A percentile compares a stretch with the other conserved stretches of the same genome.
These are phyloP conservation scores for Chalciporus chontae DNA, from an alignment of 768 basidiomycete genomes.

Conservation along the genomic window DNA sequence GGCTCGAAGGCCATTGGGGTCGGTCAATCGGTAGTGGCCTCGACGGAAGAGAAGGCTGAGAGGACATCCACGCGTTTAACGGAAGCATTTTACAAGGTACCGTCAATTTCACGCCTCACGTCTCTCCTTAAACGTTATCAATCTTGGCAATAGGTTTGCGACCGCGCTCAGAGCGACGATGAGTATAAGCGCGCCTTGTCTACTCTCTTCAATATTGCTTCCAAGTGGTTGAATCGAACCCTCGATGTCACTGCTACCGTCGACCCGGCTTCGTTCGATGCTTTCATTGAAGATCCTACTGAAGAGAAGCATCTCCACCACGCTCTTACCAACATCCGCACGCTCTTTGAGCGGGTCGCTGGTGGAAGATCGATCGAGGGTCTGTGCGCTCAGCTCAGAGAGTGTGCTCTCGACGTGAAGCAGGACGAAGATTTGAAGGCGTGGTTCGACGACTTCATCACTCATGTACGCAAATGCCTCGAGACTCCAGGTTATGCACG, in stretches of 20 bases:
- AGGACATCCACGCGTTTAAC: conserved; percentile 42
- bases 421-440: conserved; percentile 49
- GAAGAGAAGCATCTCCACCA: conserved; percentile 57
- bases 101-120: not conserved
- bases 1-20: conserved; percentile 58
- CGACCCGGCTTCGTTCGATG: conserved; percentile 44
- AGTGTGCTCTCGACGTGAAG: conserved; percentile 46
- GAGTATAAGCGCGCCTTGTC: conserved; percentile 55
- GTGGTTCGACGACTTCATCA: conserved; percentile 56
- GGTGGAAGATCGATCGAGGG: conserved; percentile 46
- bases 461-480: conserved; percentile 42
- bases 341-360: conserved; percentile 53
- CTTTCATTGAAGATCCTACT: conserved; percentile 60
- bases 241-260: conserved; percentile 48
- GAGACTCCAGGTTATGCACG: conserved; percentile 50
- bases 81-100: conserved; percentile 53
- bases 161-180: conserved; percentile 59
- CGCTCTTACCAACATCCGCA: conserved; percentile 41
- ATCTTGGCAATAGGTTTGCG: conserved; percentile 46
- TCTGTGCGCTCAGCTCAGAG: conserved; percentile 40
- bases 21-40: conserved; percentile 40
- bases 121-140: not conserved
- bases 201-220: conserved; percentile 52
- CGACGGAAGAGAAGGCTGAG: conserved; percentile 43
- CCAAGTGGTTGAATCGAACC: conserved; percentile 53